These are phyloP conservation scores for Lycium barbarum DNA, from an alignment of 257 asterid species.

Conservation along the genomic window DNA sequence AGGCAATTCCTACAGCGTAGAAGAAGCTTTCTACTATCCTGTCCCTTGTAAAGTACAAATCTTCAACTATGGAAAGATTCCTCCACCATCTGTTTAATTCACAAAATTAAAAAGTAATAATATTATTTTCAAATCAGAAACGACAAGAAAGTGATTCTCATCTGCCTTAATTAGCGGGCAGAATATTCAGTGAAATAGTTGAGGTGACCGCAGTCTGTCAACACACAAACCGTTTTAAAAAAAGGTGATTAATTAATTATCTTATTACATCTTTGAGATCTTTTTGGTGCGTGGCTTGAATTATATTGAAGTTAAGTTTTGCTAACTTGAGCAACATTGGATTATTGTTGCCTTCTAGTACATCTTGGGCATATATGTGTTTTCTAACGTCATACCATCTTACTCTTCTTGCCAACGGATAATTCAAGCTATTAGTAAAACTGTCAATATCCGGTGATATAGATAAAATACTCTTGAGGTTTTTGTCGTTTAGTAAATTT, in stretches of 20 bases:
- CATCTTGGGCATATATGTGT: neutral
- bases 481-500: conserved; percentile 30
- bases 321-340: conserved; percentile 46
- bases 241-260: conserved; percentile 8
- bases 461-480: neutral
- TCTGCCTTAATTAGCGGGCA: too few species aligned
- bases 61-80: neutral
- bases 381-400: conserved; percentile 3
- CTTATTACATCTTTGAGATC: conserved; percentile 60
- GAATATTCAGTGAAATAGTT: neutral
- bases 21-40: conserved; percentile 59
- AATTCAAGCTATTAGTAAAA: neutral
- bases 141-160: too few species aligned
- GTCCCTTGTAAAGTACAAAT: conserved; percentile 2
- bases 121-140: neutral
- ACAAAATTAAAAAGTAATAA: too few species aligned
- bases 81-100: conserved; percentile 49
- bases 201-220: neutral
- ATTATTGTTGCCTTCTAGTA: neutral
- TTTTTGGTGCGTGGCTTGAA: conserved; percentile 61
- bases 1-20: conserved; percentile 59
- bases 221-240: too few species aligned
- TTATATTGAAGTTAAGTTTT: conserved; percentile 61
- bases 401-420: neutral
- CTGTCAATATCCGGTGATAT: neutral